Percentiles rank a stretch among this genome's conserved stretches.
These are phyloP conservation scores for Penicillium goetzii DNA, from an alignment of 495 filamentous ascomycete species.

Conservation along the genomic window DNA sequence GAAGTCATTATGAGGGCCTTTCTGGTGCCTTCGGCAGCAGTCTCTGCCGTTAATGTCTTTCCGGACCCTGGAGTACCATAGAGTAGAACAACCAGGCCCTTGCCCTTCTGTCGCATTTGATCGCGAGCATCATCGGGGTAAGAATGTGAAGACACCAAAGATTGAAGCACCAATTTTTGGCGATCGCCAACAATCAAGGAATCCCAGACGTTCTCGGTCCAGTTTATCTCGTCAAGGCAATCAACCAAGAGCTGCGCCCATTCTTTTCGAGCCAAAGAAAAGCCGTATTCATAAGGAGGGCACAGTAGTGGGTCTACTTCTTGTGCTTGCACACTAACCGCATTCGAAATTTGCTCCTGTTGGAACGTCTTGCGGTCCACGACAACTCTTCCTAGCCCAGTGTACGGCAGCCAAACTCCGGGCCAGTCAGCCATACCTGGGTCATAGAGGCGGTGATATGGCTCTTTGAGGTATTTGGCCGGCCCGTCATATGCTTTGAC, in stretches of 20 bases:
- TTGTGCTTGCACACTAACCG: not conserved
- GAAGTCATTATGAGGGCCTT: not conserved
- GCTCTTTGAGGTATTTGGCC: conserved; percentile 14
- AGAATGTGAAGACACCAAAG: not conserved
- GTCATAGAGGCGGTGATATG: conserved; percentile 3
- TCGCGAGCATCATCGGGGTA: not conserved
- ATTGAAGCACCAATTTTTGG: conserved; percentile 1
- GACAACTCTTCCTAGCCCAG: conserved; percentile 8
- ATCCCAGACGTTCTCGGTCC: not conserved
- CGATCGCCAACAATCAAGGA: not conserved
- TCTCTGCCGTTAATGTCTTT: not conserved
- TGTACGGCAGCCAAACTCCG: conserved; percentile 13
- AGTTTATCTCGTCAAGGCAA: not conserved
- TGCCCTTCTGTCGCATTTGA: not conserved
- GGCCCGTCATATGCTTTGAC: conserved; percentile 8
- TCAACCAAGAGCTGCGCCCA: not conserved
- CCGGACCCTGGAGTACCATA: not conserved
- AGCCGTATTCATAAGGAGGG: not conserved
- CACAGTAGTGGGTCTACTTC: not conserved
- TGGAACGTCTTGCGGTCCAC: conserved; percentile 12
- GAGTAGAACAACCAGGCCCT: not conserved
- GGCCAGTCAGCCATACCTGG: conserved; percentile 10
- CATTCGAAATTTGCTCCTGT: conserved; percentile 1
- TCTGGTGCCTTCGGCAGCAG: not conserved
- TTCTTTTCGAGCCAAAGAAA: not conserved